Evolutionary conservation across 1,284 basidiomycete species (phyloP), one percentile per base, ranked within the genome.

Genomic region (Sporisorium scitamineum): DNA sequence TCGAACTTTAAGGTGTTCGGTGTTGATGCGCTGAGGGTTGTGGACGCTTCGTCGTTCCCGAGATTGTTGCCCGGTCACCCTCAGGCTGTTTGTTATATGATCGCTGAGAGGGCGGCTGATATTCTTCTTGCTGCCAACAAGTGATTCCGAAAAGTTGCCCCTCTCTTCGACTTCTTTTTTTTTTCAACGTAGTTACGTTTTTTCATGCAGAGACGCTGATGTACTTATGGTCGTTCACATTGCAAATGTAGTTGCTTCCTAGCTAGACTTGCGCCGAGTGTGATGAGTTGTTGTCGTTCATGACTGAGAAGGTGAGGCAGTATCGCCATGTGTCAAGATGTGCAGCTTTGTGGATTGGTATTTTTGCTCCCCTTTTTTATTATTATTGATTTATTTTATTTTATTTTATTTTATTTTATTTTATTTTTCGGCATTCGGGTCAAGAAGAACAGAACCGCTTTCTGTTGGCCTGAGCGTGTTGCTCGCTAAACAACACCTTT

Each of bases 31-130:
- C 68, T 89, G 47, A 83, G 89, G 5, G 84, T 89, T 10, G 86
- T 88, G 14, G 89, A 90, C 71, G 88, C 88, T 0, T 88, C 87
- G 31, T 84, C 88, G n/a, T 87, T 89, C 76, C 87, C 86, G n/a
- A 45, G 53, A 18, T 45, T 78, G 57, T 51, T 72, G 18, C 79
- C 79, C 0, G 79, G 79, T 22, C 79, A 80, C 44, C 79, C 79
- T 1, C 79, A 80, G 59, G 68, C 66, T 16, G 70, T 73, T 4
- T 64, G 70, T 45, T 80, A 80, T 51, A 80, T 80, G 79, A 67
- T 80, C 24, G 79, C 79, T 16, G 73, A 76, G 47, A 52, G 66
- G 24, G 74, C 74, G 3, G 74, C 74, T 6, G 60, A 63, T 14
- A 60, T 76, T 22, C 62, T 76, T 45, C 31, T 42, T 34, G 63